phyloP scores from a whole-genome alignment of 768 basidiomycete genomes.

The Russula abietina region DNA sequence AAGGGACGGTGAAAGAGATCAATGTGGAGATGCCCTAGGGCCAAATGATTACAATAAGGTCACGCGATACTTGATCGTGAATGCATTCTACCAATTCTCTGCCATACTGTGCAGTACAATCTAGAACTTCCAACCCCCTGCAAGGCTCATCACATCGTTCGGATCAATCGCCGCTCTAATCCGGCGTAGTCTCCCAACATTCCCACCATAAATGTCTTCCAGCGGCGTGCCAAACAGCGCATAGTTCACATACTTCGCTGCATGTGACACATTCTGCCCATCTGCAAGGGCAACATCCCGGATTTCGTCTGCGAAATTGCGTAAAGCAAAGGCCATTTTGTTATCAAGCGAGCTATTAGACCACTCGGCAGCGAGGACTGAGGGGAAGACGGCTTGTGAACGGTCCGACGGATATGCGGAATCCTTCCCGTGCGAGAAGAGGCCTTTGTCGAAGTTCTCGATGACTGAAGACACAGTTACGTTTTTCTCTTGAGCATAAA shows the following conservation, averaged over 20 bases:
- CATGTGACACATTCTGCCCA: constrained; percentile 20
- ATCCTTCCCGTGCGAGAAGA: constrained; percentile 4
- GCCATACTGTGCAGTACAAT: no score
- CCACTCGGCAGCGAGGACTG: neutral
- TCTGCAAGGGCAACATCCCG: constrained; percentile 12
- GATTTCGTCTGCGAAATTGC: neutral
- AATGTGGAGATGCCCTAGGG: no score
- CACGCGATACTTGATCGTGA: no score
- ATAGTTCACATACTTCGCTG: neutral
- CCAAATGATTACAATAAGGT: no score
- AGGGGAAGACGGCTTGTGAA: constrained; percentile 9
- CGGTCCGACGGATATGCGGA: constrained; percentile 18
- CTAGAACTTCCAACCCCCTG: constrained; percentile 26
- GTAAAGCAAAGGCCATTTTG: constrained; percentile 37
- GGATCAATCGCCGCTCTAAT: constrained; percentile 19
- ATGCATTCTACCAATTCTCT: no score
- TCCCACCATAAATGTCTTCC: constrained; percentile 1
- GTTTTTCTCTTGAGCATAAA: neutral
- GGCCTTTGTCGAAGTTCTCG: no score
- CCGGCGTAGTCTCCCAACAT: neutral
- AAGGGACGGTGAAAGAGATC: no score
- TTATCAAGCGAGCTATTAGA: constrained; percentile 33
- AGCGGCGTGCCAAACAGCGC: neutral
- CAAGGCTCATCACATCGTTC: constrained; percentile 25
- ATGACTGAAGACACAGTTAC: no score